phyloP scores from a whole-genome alignment of 352 stramenopile genomes.

The Globisporangium sylvaticum region DNA sequence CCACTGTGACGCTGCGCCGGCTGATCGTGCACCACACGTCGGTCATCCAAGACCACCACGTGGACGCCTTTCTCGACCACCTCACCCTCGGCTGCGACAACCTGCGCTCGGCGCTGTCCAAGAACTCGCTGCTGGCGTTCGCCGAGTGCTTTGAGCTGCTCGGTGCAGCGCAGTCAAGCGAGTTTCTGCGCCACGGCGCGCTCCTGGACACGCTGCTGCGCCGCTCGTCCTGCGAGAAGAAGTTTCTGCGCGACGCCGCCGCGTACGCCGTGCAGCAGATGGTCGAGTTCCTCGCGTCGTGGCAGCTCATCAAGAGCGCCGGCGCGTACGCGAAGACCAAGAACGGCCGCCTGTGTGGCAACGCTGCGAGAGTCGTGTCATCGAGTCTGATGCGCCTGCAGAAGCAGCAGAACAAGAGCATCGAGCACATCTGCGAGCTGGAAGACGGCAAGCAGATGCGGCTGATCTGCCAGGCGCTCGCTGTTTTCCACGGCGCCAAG shows the following conservation, averaged over 20 bases:
- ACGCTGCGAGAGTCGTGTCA: conserved; percentile 41
- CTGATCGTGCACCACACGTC: conserved; percentile 46
- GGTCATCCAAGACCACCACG: conserved; percentile 21
- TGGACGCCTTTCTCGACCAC: conserved; percentile 25
- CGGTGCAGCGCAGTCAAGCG: conserved; percentile 14
- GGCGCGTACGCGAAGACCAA: conserved; percentile 52
- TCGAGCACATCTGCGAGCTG: neutral
- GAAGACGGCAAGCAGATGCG: conserved; percentile 11
- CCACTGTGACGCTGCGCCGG: conserved; percentile 45
- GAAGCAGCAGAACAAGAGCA: conserved; percentile 3
- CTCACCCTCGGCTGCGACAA: conserved; percentile 51
- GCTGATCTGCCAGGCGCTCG: conserved; percentile 32
- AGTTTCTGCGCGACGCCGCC: conserved; percentile 63
- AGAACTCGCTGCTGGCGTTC: conserved; percentile 62
- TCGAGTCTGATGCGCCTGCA: conserved; percentile 27
- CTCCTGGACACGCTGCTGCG: conserved; percentile 57
- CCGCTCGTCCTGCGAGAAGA: conserved; percentile 67
- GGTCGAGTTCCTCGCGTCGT: conserved; percentile 32
- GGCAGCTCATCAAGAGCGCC: conserved; percentile 33
- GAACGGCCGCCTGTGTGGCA: conserved; percentile 50
- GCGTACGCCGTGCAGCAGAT: conserved; percentile 35
- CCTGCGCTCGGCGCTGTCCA: conserved; percentile 61
- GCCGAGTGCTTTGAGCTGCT: conserved; percentile 60
- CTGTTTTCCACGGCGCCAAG: conserved; percentile 43
- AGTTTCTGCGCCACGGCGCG: conserved; percentile 21